A percentile compares a stretch with the other conserved stretches of the same genome.
Conservation (phyloP, 805 yeast species). For the Wickerhamomyces mucosus region DNA sequence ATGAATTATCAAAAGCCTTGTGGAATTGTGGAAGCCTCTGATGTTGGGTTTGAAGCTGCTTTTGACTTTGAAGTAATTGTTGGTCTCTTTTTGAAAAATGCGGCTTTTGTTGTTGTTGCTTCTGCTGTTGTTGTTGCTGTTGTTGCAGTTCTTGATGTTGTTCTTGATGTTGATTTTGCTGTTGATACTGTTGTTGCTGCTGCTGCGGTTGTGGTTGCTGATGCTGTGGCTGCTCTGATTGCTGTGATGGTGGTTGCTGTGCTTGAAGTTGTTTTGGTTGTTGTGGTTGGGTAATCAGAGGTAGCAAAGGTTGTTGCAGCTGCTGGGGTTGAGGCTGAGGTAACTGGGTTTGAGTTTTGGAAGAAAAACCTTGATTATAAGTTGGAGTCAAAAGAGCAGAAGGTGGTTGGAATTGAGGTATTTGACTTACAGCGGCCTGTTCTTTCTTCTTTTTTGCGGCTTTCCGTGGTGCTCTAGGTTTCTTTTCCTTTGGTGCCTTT, state of each 20-base stretch:
- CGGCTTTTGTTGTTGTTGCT: not conserved
- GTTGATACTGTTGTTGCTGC: slow-evolving; percentile 13
- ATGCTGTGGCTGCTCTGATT: no score
- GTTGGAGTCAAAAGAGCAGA: no score
- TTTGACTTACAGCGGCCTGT: slow-evolving; percentile 11
- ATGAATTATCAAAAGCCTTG: no score
- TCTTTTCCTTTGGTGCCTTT: slow-evolving; percentile 18
- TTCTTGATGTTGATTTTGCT: slow-evolving; percentile 9
- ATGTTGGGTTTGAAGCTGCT: not conserved
- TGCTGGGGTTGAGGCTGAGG: slow-evolving; percentile 17
- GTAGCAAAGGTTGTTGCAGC: no score
- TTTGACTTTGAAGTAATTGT: not conserved
- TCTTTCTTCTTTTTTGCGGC: slow-evolving; percentile 19
- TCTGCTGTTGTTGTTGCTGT: slow-evolving; percentile 3
- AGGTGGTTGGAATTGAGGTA: no score
- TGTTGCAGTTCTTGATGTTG: slow-evolving; percentile 3
- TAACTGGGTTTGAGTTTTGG: no score
- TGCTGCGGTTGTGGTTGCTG: no score
- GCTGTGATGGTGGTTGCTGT: no score
- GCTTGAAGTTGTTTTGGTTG: no score
- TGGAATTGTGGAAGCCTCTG: not conserved
- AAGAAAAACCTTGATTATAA: no score
- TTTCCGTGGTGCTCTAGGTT: slow-evolving; percentile 21
- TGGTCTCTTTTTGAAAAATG: no score
- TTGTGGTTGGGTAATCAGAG: no score